Evolutionary conservation across 306 rosid species (phyloP).

Genomic region (Vigna reflexopilosa): DNA sequence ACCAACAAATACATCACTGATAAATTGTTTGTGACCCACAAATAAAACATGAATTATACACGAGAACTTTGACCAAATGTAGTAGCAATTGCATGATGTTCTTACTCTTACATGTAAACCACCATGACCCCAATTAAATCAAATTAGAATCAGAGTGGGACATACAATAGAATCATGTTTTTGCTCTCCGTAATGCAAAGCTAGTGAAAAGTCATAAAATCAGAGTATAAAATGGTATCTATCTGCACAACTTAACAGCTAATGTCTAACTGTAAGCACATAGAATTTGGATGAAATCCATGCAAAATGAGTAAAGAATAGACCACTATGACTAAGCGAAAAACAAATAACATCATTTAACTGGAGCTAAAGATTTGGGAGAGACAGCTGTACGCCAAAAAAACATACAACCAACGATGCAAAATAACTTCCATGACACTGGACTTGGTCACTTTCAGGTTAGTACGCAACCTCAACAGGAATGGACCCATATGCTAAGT

Average conservation of each 20-base stretch:
- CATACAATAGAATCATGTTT: slow-evolving; percentile 22
- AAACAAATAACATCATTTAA: slow-evolving; percentile 3
- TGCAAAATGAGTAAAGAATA: background rate
- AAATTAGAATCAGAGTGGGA: background rate
- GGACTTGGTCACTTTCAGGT: background rate
- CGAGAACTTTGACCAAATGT: slow-evolving; percentile 2
- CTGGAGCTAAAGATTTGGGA: background rate
- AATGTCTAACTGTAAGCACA: slow-evolving; percentile 20
- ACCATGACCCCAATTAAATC: background rate
- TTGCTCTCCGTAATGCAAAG: background rate
- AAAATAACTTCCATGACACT: slow-evolving; percentile 6
- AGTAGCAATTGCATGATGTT: background rate
- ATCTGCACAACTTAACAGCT: slow-evolving; percentile 2
- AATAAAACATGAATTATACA: background rate
- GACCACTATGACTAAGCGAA: slow-evolving; percentile 16
- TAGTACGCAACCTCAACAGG: slow-evolving; percentile 19
- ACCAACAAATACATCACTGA: background rate
- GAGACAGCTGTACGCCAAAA: background rate
- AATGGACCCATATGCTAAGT: slow-evolving; percentile 19
- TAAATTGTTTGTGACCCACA: slow-evolving; percentile 21
- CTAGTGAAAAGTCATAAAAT: background rate
- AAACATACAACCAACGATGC: background rate
- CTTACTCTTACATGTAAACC: slow-evolving; percentile 5
- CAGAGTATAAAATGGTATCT: background rate
- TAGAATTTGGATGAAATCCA: slow-evolving; percentile 28